Evolutionary conservation across 169 alveolate species (phyloP), one percentile per base, ranked within the genome.

Genomic region (Plasmodium reichenowi): DNA sequence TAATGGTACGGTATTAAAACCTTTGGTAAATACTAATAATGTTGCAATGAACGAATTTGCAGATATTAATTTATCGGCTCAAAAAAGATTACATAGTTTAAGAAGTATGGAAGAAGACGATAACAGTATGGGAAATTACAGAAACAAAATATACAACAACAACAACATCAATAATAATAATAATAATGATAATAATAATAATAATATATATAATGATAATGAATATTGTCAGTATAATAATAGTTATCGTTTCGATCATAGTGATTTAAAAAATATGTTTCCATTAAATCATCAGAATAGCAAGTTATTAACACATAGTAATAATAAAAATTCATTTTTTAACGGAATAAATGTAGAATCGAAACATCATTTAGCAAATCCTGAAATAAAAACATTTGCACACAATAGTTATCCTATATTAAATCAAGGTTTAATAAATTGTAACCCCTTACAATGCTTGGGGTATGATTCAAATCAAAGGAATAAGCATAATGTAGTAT

Each of bases 381-480:
- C 47, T 3, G 10, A 38, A 38, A 38, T 38, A 38, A 63, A 20
- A 63, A 24, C 59, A 32, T 45, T 50, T 67, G 38, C 48, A 52
- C 89, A 66, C n/a, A 66, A 78, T 48, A 54, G 15, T 20, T 66
- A 29, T 6, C 20, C 15, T 58, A 17, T 26, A 48, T 45, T 24
- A 78, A 78, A 58, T 24, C 13, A 66, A 50, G 56, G 22, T 52
- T n/a, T 50, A 22, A 12, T 38, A 60, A 67, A 48, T 29, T 78
- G 78, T 24, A 26, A 58, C 50, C 71, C 48, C 54, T 50, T 78
- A 66, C 43, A 56, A 10, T 78, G 45, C 17, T 17, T 50, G 68
- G 45, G 22, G 2, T 48, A 45, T 12, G 76, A 38, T 52, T n/a
- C 20, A n/a, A 17, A 71, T 12, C 67, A 45, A 66, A 56, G 12